phyloP scores from a whole-genome alignment of 2,329 filamentous ascomycete genomes.

The Aspergillus sp. region DNA sequence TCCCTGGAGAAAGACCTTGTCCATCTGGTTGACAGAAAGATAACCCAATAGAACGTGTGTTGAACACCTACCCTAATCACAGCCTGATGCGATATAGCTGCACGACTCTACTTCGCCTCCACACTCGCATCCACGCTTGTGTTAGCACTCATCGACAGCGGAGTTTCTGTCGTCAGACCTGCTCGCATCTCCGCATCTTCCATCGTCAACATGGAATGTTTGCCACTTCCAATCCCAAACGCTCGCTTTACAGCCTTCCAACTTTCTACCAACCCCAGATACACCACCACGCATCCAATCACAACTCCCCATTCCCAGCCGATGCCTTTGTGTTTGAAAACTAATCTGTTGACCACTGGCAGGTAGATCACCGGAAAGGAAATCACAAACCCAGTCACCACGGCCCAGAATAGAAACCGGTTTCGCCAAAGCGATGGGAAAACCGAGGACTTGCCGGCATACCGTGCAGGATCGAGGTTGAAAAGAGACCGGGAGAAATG shows the following conservation, averaged over 20 bases:
- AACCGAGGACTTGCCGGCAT: constrained; percentile 61
- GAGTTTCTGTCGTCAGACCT: constrained; percentile 17
- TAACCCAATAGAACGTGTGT: constrained; percentile 4
- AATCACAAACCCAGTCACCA: constrained; percentile 51
- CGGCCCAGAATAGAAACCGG: constrained; percentile 64
- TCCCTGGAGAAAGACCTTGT: background rate
- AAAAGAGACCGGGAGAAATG: constrained; percentile 72
- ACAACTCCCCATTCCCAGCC: constrained; percentile 67
- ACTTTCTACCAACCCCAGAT: constrained; percentile 57
- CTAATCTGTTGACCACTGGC: constrained; percentile 57
- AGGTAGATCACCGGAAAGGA: constrained; percentile 62
- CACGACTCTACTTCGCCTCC: constrained; percentile 10
- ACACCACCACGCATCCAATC: constrained; percentile 54
- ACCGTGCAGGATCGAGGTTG: constrained; percentile 48
- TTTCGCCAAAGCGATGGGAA: constrained; percentile 64
- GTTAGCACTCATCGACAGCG: constrained; percentile 21
- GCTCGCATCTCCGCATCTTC: constrained; percentile 29
- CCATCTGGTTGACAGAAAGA: background rate
- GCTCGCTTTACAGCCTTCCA: constrained; percentile 63
- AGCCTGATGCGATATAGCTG: background rate
- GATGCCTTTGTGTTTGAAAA: constrained; percentile 63
- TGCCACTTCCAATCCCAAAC: constrained; percentile 29
- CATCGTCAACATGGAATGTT: constrained; percentile 23
- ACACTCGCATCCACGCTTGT: constrained; percentile 14
- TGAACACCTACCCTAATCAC: constrained; percentile 6